Evolutionary conservation across 1,284 basidiomycete species (phyloP).

Genomic region (Trichosporon asahii): DNA sequence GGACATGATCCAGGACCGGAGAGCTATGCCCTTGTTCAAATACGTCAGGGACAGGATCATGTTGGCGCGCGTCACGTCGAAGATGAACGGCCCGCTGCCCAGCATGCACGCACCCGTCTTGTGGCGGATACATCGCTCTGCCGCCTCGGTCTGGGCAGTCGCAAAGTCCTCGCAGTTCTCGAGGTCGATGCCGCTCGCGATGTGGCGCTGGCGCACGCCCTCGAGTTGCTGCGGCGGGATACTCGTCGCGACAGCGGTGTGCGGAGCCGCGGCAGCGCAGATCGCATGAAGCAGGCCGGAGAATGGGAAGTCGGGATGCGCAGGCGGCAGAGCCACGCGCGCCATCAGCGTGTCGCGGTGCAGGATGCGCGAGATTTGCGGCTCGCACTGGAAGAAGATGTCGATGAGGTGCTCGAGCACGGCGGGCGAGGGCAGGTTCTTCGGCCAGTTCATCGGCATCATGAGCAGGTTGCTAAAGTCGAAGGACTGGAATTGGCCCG

Average conservation of each 20-base stretch:
- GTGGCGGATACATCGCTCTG: conserved; percentile 32
- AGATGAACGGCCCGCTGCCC: conserved; percentile 32
- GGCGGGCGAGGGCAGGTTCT: conserved; percentile 40
- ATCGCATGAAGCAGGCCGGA: conserved; percentile 53
- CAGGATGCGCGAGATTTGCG: conserved; percentile 46
- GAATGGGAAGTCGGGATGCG: conserved; percentile 51
- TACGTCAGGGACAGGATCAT: conserved; percentile 37
- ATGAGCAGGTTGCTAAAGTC: conserved; percentile 37
- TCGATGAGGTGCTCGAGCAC: conserved; percentile 47
- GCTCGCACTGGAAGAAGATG: conserved; percentile 49
- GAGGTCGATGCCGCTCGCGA: conserved; percentile 31
- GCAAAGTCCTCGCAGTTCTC: conserved; percentile 43
- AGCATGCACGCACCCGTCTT: conserved; percentile 32
- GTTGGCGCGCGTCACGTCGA: conserved; percentile 42
- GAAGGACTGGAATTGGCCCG: conserved; percentile 23
- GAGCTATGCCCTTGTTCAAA: conserved; percentile 36
- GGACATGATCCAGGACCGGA: conserved; percentile 38
- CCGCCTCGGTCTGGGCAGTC: conserved; percentile 37
- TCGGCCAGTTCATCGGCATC: conserved; percentile 44
- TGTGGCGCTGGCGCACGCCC: conserved; percentile 23
- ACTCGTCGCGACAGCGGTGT: conserved; percentile 45
- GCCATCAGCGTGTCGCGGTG: conserved; percentile 47
- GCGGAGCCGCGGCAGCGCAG: conserved; percentile 48
- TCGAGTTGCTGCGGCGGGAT: conserved; percentile 36
- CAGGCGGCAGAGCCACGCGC: conserved; percentile 51